These are phyloP conservation scores for Colletotrichum cordylinicola DNA, from an alignment of 2,329 filamentous ascomycete species.

Conservation along the genomic window DNA sequence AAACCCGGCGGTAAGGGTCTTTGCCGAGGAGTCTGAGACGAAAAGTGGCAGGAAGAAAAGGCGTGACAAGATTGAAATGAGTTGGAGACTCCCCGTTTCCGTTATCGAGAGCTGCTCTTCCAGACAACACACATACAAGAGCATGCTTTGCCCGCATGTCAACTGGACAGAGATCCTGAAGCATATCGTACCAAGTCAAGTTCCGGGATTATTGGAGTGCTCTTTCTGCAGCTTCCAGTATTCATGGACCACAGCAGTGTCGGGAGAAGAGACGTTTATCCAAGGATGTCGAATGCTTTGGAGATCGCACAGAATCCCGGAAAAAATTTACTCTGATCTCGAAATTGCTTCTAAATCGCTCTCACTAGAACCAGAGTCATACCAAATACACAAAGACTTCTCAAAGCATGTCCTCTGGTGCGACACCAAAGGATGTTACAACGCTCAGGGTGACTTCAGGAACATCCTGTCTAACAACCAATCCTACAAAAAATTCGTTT, in stretches of 20 bases:
- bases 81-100: not conserved
- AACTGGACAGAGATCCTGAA: not conserved
- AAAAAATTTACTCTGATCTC: not conserved
- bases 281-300: not conserved
- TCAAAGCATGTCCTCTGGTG: not conserved
- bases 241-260: not conserved
- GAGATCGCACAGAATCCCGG: not conserved
- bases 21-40: not conserved
- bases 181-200: not conserved
- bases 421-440: not conserved
- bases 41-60: rapidly evolving
- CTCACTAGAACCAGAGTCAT: not conserved
- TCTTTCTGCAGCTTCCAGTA: not conserved
- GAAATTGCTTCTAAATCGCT: not conserved
- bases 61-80: not conserved
- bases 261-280: not conserved
- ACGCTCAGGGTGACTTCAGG: not conserved
- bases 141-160: not conserved
- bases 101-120: not conserved
- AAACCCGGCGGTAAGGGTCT: not conserved
- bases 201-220: not conserved
- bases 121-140: not conserved
- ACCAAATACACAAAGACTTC: not conserved
- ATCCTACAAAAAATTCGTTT: not conserved
- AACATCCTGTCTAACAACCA: rapidly evolving